These are phyloP conservation scores for Tuber borchii DNA, from an alignment of 495 filamentous ascomycete genomes.

Conservation along the genomic window DNA sequence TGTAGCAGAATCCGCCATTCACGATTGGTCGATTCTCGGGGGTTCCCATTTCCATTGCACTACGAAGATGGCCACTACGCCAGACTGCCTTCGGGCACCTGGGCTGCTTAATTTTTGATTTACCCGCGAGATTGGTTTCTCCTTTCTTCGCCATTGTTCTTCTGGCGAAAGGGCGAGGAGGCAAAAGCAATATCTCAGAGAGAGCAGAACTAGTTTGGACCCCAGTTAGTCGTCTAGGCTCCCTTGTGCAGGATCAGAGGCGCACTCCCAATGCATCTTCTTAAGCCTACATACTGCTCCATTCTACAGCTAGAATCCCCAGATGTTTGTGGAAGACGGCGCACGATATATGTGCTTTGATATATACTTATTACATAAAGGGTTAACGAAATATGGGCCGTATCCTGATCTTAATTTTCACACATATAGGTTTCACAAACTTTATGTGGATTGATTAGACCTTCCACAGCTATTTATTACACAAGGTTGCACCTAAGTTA, in stretches of 20 bases:
- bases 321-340: neutral
- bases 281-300: neutral
- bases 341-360: neutral
- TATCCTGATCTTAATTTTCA: neutral
- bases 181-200: too few species aligned
- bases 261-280: neutral
- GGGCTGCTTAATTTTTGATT: neutral
- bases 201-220: neutral
- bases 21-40: neutral
- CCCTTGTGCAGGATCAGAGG: neutral
- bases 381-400: neutral
- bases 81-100: neutral
- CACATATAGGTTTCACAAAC: neutral
- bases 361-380: neutral
- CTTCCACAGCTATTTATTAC: neutral
- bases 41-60: neutral
- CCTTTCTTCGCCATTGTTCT: too few species aligned
- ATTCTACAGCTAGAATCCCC: too few species aligned
- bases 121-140: too few species aligned
- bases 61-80: neutral
- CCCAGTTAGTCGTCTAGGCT: neutral
- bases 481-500: neutral
- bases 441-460: neutral
- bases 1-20: neutral
- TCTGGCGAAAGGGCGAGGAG: too few species aligned